These are phyloP conservation scores for Mortierella sp. DNA, from an alignment of 371 early-diverging fungal genomes.

Conservation along the genomic window DNA sequence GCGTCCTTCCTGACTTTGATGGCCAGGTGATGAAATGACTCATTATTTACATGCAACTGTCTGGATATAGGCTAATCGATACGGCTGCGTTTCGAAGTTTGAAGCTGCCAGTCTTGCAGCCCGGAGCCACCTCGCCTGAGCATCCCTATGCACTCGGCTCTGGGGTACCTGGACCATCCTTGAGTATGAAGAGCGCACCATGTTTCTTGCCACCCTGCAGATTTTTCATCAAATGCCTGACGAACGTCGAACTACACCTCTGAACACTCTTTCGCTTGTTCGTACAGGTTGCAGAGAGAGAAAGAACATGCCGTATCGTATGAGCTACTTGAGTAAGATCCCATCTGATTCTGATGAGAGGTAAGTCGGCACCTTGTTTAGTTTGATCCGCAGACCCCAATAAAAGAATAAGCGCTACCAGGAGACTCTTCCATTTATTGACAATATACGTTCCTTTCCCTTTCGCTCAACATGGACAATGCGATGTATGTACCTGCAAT, in stretches of 20 bases:
- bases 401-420: not conserved
- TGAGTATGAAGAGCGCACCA: slow-evolving; percentile 7
- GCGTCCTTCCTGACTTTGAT: too few relatives aligned
- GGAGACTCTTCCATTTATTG: not conserved
- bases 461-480: not conserved
- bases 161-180: slow-evolving; percentile 21
- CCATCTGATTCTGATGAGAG: slow-evolving; percentile 15
- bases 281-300: slow-evolving; percentile 16
- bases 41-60: not conserved
- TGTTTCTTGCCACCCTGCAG: too few relatives aligned
- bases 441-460: not conserved
- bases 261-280: too few relatives aligned
- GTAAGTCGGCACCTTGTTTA: slow-evolving; percentile 8
- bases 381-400: slow-evolving; percentile 8
- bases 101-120: slow-evolving; percentile 24
- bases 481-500: not conserved
- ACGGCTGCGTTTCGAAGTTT: slow-evolving; percentile 23
- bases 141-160: slow-evolving; percentile 21
- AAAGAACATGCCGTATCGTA: slow-evolving; percentile 18
- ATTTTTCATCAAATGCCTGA: too few relatives aligned
- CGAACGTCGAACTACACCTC: too few relatives aligned
- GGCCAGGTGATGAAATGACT: not conserved
- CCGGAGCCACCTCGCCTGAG: slow-evolving; percentile 25
- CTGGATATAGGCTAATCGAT: slow-evolving; percentile 27
- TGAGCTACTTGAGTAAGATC: slow-evolving; percentile 20